phyloP scores from a whole-genome alignment of 805 yeast genomes.

The Spathaspora hagerdaliae region DNA sequence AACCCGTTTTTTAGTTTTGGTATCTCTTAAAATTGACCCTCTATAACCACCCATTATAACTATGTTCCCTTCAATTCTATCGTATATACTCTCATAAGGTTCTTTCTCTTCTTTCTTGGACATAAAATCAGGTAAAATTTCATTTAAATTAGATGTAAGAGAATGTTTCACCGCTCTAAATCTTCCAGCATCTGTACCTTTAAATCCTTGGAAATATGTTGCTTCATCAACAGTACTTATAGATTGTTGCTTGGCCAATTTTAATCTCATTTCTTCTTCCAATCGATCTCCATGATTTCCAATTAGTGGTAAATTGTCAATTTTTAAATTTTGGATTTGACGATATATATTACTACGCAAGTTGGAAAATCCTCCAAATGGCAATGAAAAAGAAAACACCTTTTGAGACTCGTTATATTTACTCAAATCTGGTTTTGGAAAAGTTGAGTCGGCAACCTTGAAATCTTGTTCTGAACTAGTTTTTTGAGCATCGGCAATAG shows the following conservation, averaged over 20 bases:
- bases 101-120: constrained; percentile 20
- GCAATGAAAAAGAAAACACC: constrained; percentile 55
- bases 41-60: constrained; percentile 85
- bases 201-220: constrained; percentile 46
- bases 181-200: constrained; percentile 63
- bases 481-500: constrained; percentile 11
- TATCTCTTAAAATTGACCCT: constrained; percentile 72
- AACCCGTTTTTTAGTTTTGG: constrained; percentile 56
- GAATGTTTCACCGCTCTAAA: constrained; percentile 67
- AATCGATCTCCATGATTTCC: constrained; percentile 10
- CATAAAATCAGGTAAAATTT: constrained; percentile 31
- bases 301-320: constrained; percentile 4
- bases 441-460: constrained; percentile 23
- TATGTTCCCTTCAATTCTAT: constrained; percentile 70
- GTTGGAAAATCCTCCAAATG: constrained; percentile 46
- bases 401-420: constrained; percentile 22
- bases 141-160: constrained; percentile 46
- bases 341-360: constrained; percentile 24
- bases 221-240: constrained; percentile 65
- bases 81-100: constrained; percentile 45
- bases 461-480: constrained; percentile 13
- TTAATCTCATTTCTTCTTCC: constrained; percentile 30
- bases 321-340: constrained; percentile 14
- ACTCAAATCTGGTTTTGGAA: constrained; percentile 23
- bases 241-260: constrained; percentile 51